A percentile compares a stretch with the other conserved stretches of the same genome.
Evolutionary conservation across 202 grass and related monocot genomes (phyloP).

Genomic region (Elaeis oleifera): DNA sequence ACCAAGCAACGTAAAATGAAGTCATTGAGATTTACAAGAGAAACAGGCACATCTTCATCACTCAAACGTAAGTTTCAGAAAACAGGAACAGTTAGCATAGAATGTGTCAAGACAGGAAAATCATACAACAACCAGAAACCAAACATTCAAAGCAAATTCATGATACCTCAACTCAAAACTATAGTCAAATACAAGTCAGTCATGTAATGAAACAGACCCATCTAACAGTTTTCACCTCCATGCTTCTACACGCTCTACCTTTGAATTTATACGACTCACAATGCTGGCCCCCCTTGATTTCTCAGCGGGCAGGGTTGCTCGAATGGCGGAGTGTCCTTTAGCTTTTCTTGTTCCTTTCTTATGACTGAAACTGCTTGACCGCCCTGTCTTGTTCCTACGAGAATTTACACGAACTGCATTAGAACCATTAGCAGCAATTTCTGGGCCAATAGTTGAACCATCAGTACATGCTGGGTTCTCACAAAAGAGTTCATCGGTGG

Average conservation of each 20-base stretch:
- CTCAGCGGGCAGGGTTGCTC: slow-evolving; percentile 1
- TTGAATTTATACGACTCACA: slow-evolving; percentile 13
- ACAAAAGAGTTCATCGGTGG: background rate
- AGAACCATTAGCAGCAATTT: background rate
- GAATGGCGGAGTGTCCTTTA: background rate
- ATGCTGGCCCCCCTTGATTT: slow-evolving; percentile 4
- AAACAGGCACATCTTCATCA: slow-evolving; percentile 12
- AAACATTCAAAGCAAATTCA: slow-evolving; percentile 31
- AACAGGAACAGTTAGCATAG: slow-evolving; percentile 10
- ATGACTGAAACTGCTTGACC: slow-evolving; percentile 1
- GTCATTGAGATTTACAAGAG: slow-evolving; percentile 3
- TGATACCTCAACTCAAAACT: slow-evolving; percentile 33
- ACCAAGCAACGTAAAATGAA: too few species aligned
- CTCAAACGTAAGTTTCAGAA: slow-evolving; percentile 3
- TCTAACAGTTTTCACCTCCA: slow-evolving; percentile 17
- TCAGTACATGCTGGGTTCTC: background rate
- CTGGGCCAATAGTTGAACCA: slow-evolving; percentile 5
- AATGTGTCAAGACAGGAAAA: background rate
- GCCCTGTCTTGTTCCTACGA: background rate
- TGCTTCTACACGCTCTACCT: slow-evolving; percentile 9
- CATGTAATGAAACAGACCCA: background rate
- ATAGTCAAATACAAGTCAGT: slow-evolving; percentile 21
- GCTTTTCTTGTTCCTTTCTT: slow-evolving; percentile 11
- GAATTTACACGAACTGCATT: background rate
- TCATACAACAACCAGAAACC: slow-evolving; percentile 32